Evolutionary conservation across 1,284 basidiomycete species (phyloP), one percentile per base, ranked within the genome.

Genomic region (Cutaneotrichosporon sp.): DNA sequence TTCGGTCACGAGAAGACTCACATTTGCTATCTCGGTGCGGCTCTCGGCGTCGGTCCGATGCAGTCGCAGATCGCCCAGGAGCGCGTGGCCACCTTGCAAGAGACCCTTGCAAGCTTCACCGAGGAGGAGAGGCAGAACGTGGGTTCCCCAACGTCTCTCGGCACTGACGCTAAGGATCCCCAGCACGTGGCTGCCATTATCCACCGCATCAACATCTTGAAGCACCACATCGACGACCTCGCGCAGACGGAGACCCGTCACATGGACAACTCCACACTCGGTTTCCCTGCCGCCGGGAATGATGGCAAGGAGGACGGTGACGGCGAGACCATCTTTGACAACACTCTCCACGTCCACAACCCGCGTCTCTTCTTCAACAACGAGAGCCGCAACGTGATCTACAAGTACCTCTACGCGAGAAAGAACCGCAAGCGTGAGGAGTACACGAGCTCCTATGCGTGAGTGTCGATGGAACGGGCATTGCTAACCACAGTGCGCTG

Each of bases 1-100:
- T 99, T 99, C 73, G 95, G 95, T 0, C 82, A 86, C 55, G 95
- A 99, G 76, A 80, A 86, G 60, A 89, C 90, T 1, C 95, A 99
- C 75, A 84, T 85, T 5, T 99, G 95, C 78, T 83, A 92, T 58
- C 84, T 95, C 43, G 89, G 90, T 2, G 85, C 86, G 65, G 63
- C 66, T 47, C 52, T 68, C 87, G 87, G 87, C 64, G 85, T 90
- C 20, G 83, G 85, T 3, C 81, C 85, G 62, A 84, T 89, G n/a
- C 91, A 94, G 74, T 83, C 87, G 34, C 81, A 81, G 34, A 81
- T 94, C 6, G 85, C 88, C 0, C 77, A 82, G 46, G 76, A 82
- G 20, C 86, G 92, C 11, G 72, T 76, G 18, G 53, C 57, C 4
- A 71, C 74, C 52, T 60, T 80, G 8, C 60, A 73, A 54, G 60